Conservation (phyloP, 352 stramenopile species). For the Pythium diclinum region DNA sequence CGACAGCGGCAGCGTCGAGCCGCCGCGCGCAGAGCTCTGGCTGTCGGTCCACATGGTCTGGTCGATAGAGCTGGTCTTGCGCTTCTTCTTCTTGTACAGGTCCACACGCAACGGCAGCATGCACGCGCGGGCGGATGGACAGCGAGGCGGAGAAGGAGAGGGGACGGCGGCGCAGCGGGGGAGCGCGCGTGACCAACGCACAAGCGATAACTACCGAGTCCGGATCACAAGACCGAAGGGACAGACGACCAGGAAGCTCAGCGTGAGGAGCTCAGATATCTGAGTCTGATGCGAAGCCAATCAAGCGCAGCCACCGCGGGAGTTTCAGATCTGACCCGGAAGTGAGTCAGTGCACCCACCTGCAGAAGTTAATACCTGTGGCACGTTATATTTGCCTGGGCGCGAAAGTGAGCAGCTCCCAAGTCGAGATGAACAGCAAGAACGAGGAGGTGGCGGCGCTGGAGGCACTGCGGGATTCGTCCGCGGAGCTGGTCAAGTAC, state of each 20-base stretch:
- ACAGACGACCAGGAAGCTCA: neutral
- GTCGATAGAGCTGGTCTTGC: slow-evolving; percentile 75
- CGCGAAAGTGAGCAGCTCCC: neutral
- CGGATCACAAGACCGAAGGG: neutral
- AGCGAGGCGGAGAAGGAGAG: neutral
- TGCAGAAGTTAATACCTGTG: slow-evolving; percentile 16
- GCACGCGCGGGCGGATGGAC: slow-evolving; percentile 15
- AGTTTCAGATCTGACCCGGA: slow-evolving; percentile 2
- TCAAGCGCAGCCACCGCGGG: neutral
- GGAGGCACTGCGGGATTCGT: slow-evolving; percentile 74
- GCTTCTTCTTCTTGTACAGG: slow-evolving; percentile 61
- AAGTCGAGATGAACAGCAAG: slow-evolving; percentile 37
- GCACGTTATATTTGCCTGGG: slow-evolving; percentile 17
- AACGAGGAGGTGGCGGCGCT: slow-evolving; percentile 79
- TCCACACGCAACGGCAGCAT: slow-evolving; percentile 44
- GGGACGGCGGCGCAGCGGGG: neutral
- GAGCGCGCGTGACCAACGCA: slow-evolving; percentile 3
- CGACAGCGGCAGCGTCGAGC: slow-evolving; percentile 29
- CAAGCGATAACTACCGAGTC: neutral
- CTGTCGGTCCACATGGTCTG: slow-evolving; percentile 53
- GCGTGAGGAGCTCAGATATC: slow-evolving; percentile 7
- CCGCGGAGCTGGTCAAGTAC: slow-evolving; percentile 68
- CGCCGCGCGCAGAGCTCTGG: slow-evolving; percentile 26
- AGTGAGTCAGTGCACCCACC: slow-evolving; percentile 23
- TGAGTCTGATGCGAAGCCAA: slow-evolving; percentile 21